phyloP scores from a whole-genome alignment of 495 filamentous ascomycete species.

The Lindgomyces ingoldianus region DNA sequence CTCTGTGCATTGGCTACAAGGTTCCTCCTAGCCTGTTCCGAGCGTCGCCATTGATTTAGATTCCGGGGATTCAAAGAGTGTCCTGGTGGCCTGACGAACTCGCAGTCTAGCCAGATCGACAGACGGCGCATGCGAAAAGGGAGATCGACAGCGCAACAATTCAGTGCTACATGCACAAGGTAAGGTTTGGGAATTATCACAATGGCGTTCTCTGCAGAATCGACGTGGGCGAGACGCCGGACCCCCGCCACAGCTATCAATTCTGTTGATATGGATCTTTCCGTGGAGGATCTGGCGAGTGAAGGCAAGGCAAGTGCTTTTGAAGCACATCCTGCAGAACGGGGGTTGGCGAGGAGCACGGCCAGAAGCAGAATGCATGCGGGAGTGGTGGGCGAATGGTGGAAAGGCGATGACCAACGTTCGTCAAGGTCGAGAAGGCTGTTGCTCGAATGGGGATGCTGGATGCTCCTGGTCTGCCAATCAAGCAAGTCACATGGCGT shows the following conservation, averaged over 20 bases:
- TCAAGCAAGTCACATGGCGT: slow-evolving; percentile 3
- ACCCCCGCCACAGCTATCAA: neutral
- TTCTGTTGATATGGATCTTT: neutral
- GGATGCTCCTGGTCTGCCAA: neutral
- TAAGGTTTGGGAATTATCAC: neutral
- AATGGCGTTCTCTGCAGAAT: neutral
- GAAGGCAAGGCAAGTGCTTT: neutral
- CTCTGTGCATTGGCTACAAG: no score
- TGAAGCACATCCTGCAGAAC: neutral
- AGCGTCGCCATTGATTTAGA: no score
- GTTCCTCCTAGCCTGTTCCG: no score
- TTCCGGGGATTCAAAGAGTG: neutral
- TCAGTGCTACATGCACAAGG: neutral
- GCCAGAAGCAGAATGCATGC: neutral
- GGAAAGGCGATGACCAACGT: neutral
- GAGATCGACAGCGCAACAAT: neutral
- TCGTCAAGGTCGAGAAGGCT: neutral
- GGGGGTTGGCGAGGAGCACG: slow-evolving; percentile 11
- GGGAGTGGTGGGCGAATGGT: neutral
- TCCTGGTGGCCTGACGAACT: neutral
- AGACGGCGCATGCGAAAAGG: neutral
- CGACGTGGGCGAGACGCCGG: neutral
- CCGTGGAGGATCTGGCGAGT: neutral
- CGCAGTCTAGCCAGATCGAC: neutral
- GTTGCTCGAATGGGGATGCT: neutral